Percentiles rank a stretch among this genome's conserved stretches.
Evolutionary conservation across 202 grass and related monocot species (phyloP).

Genomic region (Carex sylvatica): DNA sequence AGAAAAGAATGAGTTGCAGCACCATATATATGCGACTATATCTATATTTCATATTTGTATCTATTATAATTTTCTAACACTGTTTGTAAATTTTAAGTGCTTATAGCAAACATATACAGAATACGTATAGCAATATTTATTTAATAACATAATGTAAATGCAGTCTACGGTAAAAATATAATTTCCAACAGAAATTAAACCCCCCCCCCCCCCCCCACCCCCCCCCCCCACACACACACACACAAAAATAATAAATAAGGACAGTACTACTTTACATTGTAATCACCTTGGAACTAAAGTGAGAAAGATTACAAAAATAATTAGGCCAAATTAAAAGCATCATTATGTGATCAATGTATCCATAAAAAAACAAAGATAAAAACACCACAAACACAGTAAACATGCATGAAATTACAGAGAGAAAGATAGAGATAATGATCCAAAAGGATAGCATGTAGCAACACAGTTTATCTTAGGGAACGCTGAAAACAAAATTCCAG

Average conservation of each 20-base stretch:
- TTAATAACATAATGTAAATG: background rate
- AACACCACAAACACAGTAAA: background rate
- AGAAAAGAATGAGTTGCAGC: background rate
- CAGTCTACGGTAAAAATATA: background rate
- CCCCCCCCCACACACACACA: background rate
- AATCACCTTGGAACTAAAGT: background rate
- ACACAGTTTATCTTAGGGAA: slow-evolving; percentile 16
- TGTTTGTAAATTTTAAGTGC: background rate
- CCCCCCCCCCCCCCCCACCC: background rate
- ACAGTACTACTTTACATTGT: background rate
- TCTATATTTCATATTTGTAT: background rate
- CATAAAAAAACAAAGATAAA: background rate
- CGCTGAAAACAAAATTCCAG: slow-evolving; percentile 32
- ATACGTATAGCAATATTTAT: background rate
- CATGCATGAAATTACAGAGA: slow-evolving; percentile 19
- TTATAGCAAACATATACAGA: background rate
- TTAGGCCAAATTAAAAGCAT: background rate
- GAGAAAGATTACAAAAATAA: background rate
- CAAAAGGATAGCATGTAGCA: background rate
- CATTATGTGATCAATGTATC: background rate
- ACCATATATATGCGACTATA: background rate
- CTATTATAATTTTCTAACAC: background rate
- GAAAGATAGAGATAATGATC: background rate
- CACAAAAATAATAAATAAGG: background rate
- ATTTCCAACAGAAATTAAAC: background rate